Conservation (phyloP, 176 grass and related monocot species). For the Carex littledalei region DNA sequence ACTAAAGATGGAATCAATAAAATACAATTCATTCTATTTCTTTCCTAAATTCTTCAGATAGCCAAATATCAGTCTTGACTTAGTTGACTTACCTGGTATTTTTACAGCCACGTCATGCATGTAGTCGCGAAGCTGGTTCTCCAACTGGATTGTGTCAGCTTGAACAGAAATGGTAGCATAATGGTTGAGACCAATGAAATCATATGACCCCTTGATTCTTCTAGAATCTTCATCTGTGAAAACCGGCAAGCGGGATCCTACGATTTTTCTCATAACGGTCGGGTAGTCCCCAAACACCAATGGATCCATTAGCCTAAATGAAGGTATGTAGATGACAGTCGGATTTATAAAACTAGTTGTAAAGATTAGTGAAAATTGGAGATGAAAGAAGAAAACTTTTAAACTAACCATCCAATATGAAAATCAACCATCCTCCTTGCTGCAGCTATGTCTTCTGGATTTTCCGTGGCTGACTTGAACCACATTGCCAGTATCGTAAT, state of each 20-base stretch:
- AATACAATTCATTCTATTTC: too few relatives aligned
- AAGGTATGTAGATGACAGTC: neutral
- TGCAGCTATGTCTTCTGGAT: conserved; percentile 38
- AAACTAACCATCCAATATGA: conserved; percentile 59
- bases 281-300: conserved; percentile 65
- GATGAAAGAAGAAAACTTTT: neutral
- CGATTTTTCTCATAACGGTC: conserved; percentile 47
- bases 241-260: conserved; percentile 40
- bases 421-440: conserved; percentile 57
- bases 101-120: conserved; percentile 36
- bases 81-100: conserved; percentile 20
- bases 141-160: neutral
- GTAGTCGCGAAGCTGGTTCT: conserved; percentile 32
- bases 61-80: neutral
- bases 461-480: conserved; percentile 38
- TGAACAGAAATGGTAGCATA: conserved; percentile 21
- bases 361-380: neutral
- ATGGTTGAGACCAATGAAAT: conserved; percentile 76
- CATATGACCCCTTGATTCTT: conserved; percentile 40
- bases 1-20: too few relatives aligned
- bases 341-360: neutral
- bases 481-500: conserved; percentile 56
- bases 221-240: conserved; percentile 32
- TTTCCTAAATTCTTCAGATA: neutral
- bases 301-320: conserved; percentile 59